A percentile compares a stretch with the other conserved stretches of the same genome.
Evolutionary conservation across 2,329 filamentous ascomycete species (phyloP).

Genomic region (Fusarium foetens): DNA sequence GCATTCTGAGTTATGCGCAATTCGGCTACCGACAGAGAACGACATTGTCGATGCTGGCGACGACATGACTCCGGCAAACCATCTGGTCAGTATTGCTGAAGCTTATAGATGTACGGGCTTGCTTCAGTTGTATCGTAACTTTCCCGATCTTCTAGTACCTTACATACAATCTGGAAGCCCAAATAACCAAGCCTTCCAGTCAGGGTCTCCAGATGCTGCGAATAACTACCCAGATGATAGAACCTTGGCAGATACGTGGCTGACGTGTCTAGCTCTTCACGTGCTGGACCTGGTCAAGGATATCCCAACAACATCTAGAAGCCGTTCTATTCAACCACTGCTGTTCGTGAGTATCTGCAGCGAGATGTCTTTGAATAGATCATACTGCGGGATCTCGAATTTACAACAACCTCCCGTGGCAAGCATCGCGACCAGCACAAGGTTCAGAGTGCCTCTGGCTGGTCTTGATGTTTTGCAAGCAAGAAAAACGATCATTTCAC

Average conservation of each 20-base stretch:
- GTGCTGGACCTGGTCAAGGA: conserved; percentile 54
- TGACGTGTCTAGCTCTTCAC: conserved; percentile 57
- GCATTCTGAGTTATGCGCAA: conserved; percentile 29
- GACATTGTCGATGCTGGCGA: conserved; percentile 41
- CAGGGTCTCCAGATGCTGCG: conserved; percentile 4
- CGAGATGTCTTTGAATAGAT: conserved; percentile 53
- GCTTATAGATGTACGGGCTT: conserved; percentile 45
- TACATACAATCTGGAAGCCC: conserved; percentile 23
- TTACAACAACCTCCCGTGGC: conserved; percentile 15
- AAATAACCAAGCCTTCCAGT: background rate
- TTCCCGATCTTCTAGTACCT: conserved; percentile 53
- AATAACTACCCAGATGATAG: background rate
- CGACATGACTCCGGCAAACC: conserved; percentile 38
- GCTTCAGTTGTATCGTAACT: conserved; percentile 47
- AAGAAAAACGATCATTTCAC: conserved; percentile 25
- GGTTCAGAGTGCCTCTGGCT: conserved; percentile 14
- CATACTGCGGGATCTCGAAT: conserved; percentile 2
- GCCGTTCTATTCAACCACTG: conserved; percentile 57
- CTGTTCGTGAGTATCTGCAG: conserved; percentile 56
- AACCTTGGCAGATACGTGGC: conserved; percentile 49
- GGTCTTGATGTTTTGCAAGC: conserved; percentile 29
- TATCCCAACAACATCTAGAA: conserved; percentile 56
- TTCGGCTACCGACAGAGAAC: conserved; percentile 30
- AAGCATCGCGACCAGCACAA: conserved; percentile 31
- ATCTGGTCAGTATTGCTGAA: conserved; percentile 43